phyloP scores from a whole-genome alignment of 805 yeast species.

The Metschnikowia cubensis region DNA sequence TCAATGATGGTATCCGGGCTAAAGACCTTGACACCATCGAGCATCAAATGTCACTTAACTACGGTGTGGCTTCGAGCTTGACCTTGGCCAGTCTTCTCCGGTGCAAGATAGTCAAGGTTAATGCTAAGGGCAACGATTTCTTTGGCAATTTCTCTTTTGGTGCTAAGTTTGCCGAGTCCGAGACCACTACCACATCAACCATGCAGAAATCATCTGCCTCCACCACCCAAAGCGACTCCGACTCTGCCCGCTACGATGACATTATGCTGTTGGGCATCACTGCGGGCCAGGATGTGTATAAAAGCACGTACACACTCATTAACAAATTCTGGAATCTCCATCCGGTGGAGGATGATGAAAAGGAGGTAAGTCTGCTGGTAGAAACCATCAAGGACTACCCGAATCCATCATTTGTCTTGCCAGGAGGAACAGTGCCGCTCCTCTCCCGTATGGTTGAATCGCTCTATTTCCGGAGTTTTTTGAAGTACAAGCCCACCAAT shows the following conservation, averaged over 20 bases:
- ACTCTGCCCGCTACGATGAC: slow-evolving; percentile 15
- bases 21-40: slow-evolving; percentile 56
- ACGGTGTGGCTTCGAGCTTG: slow-evolving; percentile 54
- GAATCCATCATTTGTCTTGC: slow-evolving; percentile 59
- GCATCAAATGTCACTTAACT: slow-evolving; percentile 54
- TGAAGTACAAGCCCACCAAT: slow-evolving; percentile 38
- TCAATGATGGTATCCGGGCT: slow-evolving; percentile 65
- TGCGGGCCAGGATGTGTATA: slow-evolving; percentile 25
- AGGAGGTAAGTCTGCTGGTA: slow-evolving; percentile 5
- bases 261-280: slow-evolving; percentile 26
- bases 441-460: slow-evolving; percentile 65
- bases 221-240: background rate
- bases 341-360: slow-evolving; percentile 35
- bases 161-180: slow-evolving; percentile 9
- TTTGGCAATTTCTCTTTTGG: slow-evolving; percentile 21
- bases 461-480: slow-evolving; percentile 54
- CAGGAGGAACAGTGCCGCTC: slow-evolving; percentile 77
- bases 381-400: slow-evolving; percentile 32
- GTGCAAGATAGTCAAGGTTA: slow-evolving; percentile 43
- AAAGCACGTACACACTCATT: slow-evolving; percentile 34
- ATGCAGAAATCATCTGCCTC: slow-evolving; percentile 3
- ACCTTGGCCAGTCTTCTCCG: slow-evolving; percentile 47
- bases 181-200: slow-evolving; percentile 14
- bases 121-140: slow-evolving; percentile 20
- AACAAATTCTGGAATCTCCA: slow-evolving; percentile 46